phyloP scores from a whole-genome alignment of 257 asterid genomes.

The Verbena officinalis region DNA sequence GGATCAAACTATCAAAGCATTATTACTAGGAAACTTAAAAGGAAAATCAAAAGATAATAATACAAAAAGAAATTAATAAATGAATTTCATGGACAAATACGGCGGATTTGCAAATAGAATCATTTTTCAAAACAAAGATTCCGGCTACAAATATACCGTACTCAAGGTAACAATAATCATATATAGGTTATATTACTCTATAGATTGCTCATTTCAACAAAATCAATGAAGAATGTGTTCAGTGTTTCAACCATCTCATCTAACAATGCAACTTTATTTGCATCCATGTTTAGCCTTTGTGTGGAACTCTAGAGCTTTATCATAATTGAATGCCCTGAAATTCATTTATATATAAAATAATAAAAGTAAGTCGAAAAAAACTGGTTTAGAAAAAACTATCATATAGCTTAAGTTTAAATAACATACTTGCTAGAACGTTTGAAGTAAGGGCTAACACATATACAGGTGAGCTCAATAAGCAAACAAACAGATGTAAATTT shows the following conservation, averaged over 20 bases:
- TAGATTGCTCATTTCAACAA: neutral
- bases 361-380: neutral
- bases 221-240: neutral
- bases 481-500: too few species aligned
- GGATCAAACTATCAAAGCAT: too few species aligned
- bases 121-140: constrained; percentile 2
- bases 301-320: constrained; percentile 26
- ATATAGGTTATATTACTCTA: neutral
- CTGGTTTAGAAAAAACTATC: neutral
- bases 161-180: neutral
- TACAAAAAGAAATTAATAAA: too few species aligned
- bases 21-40: too few species aligned
- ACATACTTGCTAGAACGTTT: constrained; percentile 35
- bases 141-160: constrained; percentile 21
- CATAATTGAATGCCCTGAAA: constrained; percentile 32
- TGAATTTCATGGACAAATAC: too few species aligned
- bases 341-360: neutral
- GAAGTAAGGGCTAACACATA: constrained; percentile 36
- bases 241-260: neutral
- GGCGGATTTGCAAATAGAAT: too few species aligned
- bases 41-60: too few species aligned
- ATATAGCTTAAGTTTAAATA: neutral
- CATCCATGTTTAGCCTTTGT: constrained; percentile 41
- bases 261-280: constrained; percentile 25
- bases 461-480: too few species aligned